Base-by-base conservation (phyloP, 2,329 filamentous ascomycete species). In the Colletotrichum acutatum region DNA sequence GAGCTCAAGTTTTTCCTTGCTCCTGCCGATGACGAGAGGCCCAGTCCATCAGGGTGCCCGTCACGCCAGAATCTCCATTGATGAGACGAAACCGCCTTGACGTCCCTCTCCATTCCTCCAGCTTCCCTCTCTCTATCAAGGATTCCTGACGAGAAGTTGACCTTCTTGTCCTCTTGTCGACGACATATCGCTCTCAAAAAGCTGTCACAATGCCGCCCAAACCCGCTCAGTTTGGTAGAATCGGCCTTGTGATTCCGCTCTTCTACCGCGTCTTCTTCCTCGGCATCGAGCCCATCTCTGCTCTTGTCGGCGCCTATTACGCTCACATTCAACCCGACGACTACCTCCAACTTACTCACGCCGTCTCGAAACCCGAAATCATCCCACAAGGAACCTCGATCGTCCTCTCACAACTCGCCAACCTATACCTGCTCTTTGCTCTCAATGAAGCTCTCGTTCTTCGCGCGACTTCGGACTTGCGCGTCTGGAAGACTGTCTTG, bases 391-490 rank as follows among this genome's bases (percentile, higher is more conserved):
- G 87, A 53, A 93, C 92, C 1, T 88, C 89, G 11, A 90, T 95
- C 71, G 90, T 90, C 53, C 85, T 95, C 77, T 90, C 91, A 22
- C 94, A 96, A 83, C 88, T 96, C 37, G 92, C 92, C 56, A 95
- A 95, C 82, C 85, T 95, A 74, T 96, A 95, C 83, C 82, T 95
- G 52, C 88, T 94, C 71, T 94, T 95, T 81, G 90, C 92, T 68
- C 82, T 96, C 78, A 94, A 93, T 83, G 93, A 97, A 83, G 93
- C 92, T 2, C 83, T 95, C 28, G 91, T 96, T 14, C 86, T 96
- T 75, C 91, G 94, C 54, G 86, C 89, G 19, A 94, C 93, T 7
- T 84, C 84, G 62, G 91, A 95, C 82, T 78, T 92, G 42, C 85
- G 86, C 28, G 93, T 96, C 70, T 96, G 94, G 94, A 87, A 84